Percentiles rank a stretch among this genome's conserved stretches.
phyloP scores from a whole-genome alignment of 345 rosid genomes.

The Boechera divaricarpa region DNA sequence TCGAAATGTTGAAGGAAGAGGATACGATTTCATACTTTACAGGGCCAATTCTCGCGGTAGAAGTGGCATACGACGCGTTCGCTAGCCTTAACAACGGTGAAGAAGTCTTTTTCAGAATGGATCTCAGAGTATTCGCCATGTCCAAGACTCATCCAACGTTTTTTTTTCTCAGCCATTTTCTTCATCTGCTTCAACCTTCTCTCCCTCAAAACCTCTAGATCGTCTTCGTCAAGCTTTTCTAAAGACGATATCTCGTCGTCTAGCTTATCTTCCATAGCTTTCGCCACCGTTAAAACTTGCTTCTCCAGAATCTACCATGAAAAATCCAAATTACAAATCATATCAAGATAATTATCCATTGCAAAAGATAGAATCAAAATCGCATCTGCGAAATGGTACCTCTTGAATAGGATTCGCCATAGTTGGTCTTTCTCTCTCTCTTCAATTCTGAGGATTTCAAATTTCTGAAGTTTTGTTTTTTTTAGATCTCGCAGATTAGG shows the following conservation, averaged over 20 bases:
- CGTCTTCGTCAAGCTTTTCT: conserved; percentile 85
- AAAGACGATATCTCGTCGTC: conserved; percentile 90
- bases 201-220: conserved; percentile 81
- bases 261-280: conserved; percentile 87
- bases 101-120: conserved; percentile 82
- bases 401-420: conserved; percentile 39
- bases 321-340: background rate
- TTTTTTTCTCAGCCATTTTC: conserved; percentile 91
- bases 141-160: conserved; percentile 95
- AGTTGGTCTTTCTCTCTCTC: background rate
- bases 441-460: background rate
- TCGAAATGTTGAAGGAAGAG: background rate
- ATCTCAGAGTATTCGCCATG: conserved; percentile 95
- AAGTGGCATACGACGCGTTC: conserved; percentile 97
- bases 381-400: background rate
- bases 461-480: background rate
- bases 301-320: conserved; percentile 74
- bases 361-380: background rate
- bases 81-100: conserved; percentile 83
- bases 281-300: conserved; percentile 84
- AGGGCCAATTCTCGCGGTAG: conserved; percentile 98
- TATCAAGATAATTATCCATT: background rate
- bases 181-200: conserved; percentile 89
- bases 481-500: background rate
- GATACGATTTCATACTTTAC: conserved; percentile 60